Base-by-base conservation (phyloP, 1,139 yeast species). In the Suhomyces taliae region DNA sequence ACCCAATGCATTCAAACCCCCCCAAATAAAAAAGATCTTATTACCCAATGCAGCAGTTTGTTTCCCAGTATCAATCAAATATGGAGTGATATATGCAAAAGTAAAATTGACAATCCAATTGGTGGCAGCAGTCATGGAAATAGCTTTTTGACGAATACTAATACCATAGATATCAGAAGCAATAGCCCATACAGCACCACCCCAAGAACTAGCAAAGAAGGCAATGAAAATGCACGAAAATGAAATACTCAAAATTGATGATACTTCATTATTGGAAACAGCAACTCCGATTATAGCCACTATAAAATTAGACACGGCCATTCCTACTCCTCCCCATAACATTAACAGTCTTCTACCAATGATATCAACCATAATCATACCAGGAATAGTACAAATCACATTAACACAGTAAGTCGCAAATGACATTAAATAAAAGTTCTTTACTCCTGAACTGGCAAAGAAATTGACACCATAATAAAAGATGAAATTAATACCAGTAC, bases 391-490 rank as follows among this genome's bases (percentile, higher is more conserved):
- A 57, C 81, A 82, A 3, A 75, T 72, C 38, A 83, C 87, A 62
- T 86, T 87, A 19, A 86, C 90, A 8, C 85, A 81, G 63, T 86
- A 86, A 1, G 93, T 85, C 40, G 83, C 66, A 44, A 87, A 78
- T 7, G 91, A 84, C 65, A 85, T 82, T 49, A 85, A 60, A 60
- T 84, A 86, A 45, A 81, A 83, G 56, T 82, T 74, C 7, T 70
- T 59, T 36, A 86, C 69, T 4, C 89, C 90, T 1, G 89, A 77
- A 41, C 71, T 74, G 37, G 80, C 76, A 60, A 86, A 86, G 60
- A 85, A 86, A 62, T 83, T 83, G 38, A 85, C 89, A 6, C 93
- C 91, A 61, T 85, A 86, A 63, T 87, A 87, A 59, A 87, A 87
- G 50, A 86, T 85, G 60, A 87, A 87, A 61, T 87, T 87, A 48